Conservation (phyloP, 2,329 filamentous ascomycete genomes). For the Emmonsiellopsis sp. region DNA sequence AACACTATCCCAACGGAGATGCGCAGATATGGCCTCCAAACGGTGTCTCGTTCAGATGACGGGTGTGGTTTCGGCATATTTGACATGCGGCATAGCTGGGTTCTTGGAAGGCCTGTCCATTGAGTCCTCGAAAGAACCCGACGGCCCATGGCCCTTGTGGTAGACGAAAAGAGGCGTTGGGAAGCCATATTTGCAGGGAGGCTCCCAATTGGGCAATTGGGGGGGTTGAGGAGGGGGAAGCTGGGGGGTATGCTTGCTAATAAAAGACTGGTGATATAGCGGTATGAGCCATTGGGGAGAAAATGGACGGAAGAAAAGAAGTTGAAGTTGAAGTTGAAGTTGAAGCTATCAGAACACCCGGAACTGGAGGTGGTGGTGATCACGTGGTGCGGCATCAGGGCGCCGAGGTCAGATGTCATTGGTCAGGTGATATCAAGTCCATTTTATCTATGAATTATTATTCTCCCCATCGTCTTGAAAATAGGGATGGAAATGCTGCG, state of each 20-base stretch:
- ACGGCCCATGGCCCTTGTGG: conserved; percentile 25
- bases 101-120: conserved; percentile 11
- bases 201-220: background rate
- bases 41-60: conserved; percentile 23
- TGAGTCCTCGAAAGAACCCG: conserved; percentile 17
- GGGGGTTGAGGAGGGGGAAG: conserved; percentile 5
- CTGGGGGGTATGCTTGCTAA: background rate
- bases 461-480: too few relatives aligned
- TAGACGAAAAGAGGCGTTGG: conserved; percentile 23
- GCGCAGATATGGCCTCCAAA: conserved; percentile 40
- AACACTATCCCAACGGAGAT: conserved; percentile 42
- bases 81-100: conserved; percentile 19
- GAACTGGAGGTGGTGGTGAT: too few relatives aligned
- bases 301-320: background rate
- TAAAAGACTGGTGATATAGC: background rate
- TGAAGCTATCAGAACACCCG: too few relatives aligned
- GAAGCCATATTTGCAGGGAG: conserved; percentile 20
- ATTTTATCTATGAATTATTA: too few relatives aligned
- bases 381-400: too few relatives aligned
- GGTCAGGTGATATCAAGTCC: too few relatives aligned
- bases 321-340: too few relatives aligned
- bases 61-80: conserved; percentile 16
- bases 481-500: too few relatives aligned
- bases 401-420: too few relatives aligned
- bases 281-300: too few relatives aligned